These are phyloP conservation scores for Peziza echinospora DNA, from an alignment of 495 filamentous ascomycete genomes.

Conservation along the genomic window DNA sequence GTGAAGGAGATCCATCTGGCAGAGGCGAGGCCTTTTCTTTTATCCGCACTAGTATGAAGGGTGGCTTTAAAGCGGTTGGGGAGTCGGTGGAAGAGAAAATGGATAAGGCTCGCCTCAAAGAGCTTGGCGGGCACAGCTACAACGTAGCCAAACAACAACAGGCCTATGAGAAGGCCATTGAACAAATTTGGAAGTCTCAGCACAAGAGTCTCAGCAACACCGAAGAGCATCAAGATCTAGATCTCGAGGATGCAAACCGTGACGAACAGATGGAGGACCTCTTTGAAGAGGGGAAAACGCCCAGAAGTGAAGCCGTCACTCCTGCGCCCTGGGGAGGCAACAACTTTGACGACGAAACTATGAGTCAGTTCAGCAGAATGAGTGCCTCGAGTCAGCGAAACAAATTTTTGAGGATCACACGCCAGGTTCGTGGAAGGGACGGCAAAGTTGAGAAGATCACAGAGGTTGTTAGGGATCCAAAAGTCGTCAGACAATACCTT, in stretches of 20 bases:
- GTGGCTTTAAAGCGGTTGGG: slow-evolving; percentile 76
- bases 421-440: slow-evolving; percentile 33
- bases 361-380: slow-evolving; percentile 64
- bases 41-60: slow-evolving; percentile 95
- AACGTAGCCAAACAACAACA: slow-evolving; percentile 84
- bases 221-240: slow-evolving; percentile 37
- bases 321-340: slow-evolving; percentile 31
- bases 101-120: slow-evolving; percentile 59
- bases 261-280: slow-evolving; percentile 41
- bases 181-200: slow-evolving; percentile 75
- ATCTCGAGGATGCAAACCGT: slow-evolving; percentile 26
- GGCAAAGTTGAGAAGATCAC: slow-evolving; percentile 32
- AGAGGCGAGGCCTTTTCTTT: slow-evolving; percentile 87
- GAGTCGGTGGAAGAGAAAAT: slow-evolving; percentile 75
- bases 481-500: slow-evolving; percentile 28
- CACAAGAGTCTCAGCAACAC: slow-evolving; percentile 49
- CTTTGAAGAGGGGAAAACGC: slow-evolving; percentile 37
- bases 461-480: slow-evolving; percentile 22
- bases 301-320: slow-evolving; percentile 38
- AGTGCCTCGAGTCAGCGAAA: slow-evolving; percentile 46
- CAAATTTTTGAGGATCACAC: slow-evolving; percentile 51
- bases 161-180: slow-evolving; percentile 71
- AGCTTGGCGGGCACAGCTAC: slow-evolving; percentile 85
- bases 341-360: slow-evolving; percentile 51
- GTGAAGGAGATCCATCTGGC: slow-evolving; percentile 86